These are phyloP conservation scores for Rhizophora mangle DNA, from an alignment of 345 rosid genomes.

Conservation along the genomic window DNA sequence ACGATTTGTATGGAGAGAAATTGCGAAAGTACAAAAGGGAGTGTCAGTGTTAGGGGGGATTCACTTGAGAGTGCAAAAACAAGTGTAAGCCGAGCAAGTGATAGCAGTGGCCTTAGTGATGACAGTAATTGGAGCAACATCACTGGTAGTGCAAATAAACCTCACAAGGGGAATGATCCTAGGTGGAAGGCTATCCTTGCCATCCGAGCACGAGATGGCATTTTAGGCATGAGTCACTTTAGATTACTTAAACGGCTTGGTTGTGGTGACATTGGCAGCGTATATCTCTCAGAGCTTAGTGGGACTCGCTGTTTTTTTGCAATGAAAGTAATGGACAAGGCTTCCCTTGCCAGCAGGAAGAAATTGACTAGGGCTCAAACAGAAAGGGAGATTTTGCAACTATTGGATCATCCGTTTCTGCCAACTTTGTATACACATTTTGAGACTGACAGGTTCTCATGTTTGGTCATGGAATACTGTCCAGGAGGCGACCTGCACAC, in stretches of 20 bases:
- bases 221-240: conserved; percentile 92
- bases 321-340: conserved; percentile 98
- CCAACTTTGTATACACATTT: conserved; percentile 95
- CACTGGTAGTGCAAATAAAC: conserved; percentile 83
- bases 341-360: conserved; percentile 91
- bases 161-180: conserved; percentile 98
- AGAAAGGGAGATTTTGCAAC: conserved; percentile 93
- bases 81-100: conserved; percentile 76
- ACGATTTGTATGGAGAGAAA: conserved; percentile 65
- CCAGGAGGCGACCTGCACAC: conserved; percentile 98
- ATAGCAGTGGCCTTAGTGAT: conserved; percentile 86
- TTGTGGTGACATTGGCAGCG: conserved; percentile 98
- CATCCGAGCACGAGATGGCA: conserved; percentile 76
- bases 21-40: conserved; percentile 61
- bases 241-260: conserved; percentile 87
- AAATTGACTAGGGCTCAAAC: conserved; percentile 95
- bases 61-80: conserved; percentile 85
- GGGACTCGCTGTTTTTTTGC: conserved; percentile 91
- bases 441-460: conserved; percentile 92
- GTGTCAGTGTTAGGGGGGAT: conserved; percentile 56
- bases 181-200: conserved; percentile 96
- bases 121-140: conserved; percentile 97
- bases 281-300: conserved; percentile 87
- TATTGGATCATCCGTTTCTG: conserved; percentile 92
- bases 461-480: conserved; percentile 97